Evolutionary conservation across 1,284 basidiomycete genomes (phyloP).

Genomic region (Ganoderma resinaceum): DNA sequence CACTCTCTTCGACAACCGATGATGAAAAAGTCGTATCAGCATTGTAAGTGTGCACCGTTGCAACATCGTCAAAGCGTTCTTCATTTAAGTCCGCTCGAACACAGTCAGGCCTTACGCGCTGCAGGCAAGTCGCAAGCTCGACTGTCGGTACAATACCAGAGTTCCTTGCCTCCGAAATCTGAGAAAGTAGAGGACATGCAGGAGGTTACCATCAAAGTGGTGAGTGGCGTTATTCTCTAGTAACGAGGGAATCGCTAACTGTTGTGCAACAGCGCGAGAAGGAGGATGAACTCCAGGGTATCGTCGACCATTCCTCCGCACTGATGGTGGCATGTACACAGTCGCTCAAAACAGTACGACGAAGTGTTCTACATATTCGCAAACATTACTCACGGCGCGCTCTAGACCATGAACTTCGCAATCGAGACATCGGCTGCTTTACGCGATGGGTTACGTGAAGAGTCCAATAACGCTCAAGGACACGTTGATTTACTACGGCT

Average conservation of each 20-base stretch:
- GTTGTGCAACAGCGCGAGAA: constrained; percentile 18
- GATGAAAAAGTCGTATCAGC: constrained; percentile 10
- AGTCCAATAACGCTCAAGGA: constrained; percentile 21
- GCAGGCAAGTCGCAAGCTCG: constrained; percentile 13
- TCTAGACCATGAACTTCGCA: constrained; percentile 18
- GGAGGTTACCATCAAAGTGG: constrained; percentile 10
- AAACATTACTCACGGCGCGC: background rate
- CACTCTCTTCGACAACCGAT: constrained; percentile 1
- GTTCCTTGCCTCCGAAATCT: constrained; percentile 13
- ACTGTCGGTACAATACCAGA: constrained; percentile 18
- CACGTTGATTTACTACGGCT: constrained; percentile 29
- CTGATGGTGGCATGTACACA: constrained; percentile 24
- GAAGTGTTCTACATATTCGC: background rate
- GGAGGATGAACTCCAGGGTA: constrained; percentile 25
- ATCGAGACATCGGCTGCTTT: constrained; percentile 24
- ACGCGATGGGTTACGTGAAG: constrained; percentile 15
- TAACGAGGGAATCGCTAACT: too few species aligned
- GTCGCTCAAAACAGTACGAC: constrained; percentile 23
- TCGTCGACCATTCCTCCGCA: constrained; percentile 21
- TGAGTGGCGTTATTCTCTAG: background rate
- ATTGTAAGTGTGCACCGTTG: constrained; percentile 10
- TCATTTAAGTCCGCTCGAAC: background rate
- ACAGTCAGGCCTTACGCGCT: constrained; percentile 18
- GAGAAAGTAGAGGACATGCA: background rate
- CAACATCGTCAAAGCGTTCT: too few species aligned